These are phyloP conservation scores for Penicillium sp. DNA, from an alignment of 2,329 filamentous ascomycete species.

Conservation along the genomic window DNA sequence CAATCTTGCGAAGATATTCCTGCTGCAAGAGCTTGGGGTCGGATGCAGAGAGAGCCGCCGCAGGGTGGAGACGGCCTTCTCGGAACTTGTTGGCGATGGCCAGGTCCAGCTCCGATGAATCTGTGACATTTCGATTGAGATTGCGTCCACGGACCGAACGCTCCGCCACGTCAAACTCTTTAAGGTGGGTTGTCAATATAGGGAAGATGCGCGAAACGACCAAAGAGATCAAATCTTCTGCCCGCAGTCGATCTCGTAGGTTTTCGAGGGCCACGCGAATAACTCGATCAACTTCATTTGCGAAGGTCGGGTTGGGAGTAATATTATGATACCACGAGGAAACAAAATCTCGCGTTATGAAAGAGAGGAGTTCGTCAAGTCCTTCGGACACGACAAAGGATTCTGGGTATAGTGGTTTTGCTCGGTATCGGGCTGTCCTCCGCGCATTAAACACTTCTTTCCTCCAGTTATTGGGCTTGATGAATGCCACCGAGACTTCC, in stretches of 20 bases:
- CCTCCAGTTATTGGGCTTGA: conserved; percentile 67
- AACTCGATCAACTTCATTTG: conserved; percentile 82
- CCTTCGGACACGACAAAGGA: conserved; percentile 78
- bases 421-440: conserved; percentile 68
- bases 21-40: conserved; percentile 86
- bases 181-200: conserved; percentile 84
- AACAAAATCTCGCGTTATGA: conserved; percentile 83
- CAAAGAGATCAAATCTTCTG: conserved; percentile 82
- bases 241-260: conserved; percentile 72
- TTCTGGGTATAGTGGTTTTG: conserved; percentile 72
- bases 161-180: conserved; percentile 90
- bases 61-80: conserved; percentile 84
- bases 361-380: conserved; percentile 76
- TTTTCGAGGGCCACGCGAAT: conserved; percentile 73
- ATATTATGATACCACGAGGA: conserved; percentile 87
- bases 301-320: conserved; percentile 77
- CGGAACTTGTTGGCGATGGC: conserved; percentile 95
- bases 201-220: conserved; percentile 83
- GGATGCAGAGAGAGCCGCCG: conserved; percentile 79
- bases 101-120: conserved; percentile 93
- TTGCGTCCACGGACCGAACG: conserved; percentile 83
- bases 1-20: conserved; percentile 79
- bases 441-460: conserved; percentile 70
- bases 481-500: conserved; percentile 60
- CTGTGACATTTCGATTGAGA: conserved; percentile 85